Percentiles rank a stretch among this genome's conserved stretches.
Evolutionary conservation across 768 basidiomycete genomes (phyloP).

Genomic region (Cystofilobasidium macerans): DNA sequence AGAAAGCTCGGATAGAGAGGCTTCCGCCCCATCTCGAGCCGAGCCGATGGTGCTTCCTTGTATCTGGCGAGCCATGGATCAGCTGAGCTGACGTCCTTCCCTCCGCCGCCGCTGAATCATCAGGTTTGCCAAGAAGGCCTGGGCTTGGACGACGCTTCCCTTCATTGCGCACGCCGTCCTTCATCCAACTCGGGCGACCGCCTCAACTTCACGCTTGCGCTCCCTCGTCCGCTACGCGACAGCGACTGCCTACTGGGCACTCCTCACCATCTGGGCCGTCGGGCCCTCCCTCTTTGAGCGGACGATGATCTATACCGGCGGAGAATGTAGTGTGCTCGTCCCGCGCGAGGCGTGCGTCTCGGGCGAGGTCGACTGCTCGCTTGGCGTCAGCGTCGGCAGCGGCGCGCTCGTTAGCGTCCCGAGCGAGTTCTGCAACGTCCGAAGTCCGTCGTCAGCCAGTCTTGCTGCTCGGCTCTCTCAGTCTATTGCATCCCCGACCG

Average conservation of each 20-base stretch:
- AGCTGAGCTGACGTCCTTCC: not conserved
- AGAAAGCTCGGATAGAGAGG: too few species aligned
- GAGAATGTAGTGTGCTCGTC: slow-evolving; percentile 16
- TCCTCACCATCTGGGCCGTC: slow-evolving; percentile 24
- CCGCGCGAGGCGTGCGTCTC: slow-evolving; percentile 8
- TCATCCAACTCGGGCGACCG: not conserved
- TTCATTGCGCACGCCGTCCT: slow-evolving; percentile 15
- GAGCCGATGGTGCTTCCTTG: too few species aligned
- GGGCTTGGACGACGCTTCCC: slow-evolving; percentile 21
- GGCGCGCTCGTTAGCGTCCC: slow-evolving; percentile 14
- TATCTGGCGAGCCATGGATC: not conserved
- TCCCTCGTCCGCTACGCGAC: slow-evolving; percentile 12
- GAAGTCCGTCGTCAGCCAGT: not conserved
- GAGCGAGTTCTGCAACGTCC: slow-evolving; percentile 9
- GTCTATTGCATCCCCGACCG: not conserved
- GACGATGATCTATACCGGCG: slow-evolving; percentile 21
- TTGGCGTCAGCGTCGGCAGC: not conserved
- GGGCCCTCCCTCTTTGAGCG: slow-evolving; percentile 23
- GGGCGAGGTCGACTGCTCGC: slow-evolving; percentile 12
- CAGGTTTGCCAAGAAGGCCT: slow-evolving; percentile 26
- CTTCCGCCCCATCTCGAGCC: too few species aligned
- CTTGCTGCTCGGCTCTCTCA: not conserved
- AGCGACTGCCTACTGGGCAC: slow-evolving; percentile 21
- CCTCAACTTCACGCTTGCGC: not conserved
- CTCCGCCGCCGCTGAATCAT: not conserved